Evolutionary conservation across 2,329 filamentous ascomycete species (phyloP), one percentile per base, ranked within the genome.

Genomic region (Chaetomiaceae sp.): DNA sequence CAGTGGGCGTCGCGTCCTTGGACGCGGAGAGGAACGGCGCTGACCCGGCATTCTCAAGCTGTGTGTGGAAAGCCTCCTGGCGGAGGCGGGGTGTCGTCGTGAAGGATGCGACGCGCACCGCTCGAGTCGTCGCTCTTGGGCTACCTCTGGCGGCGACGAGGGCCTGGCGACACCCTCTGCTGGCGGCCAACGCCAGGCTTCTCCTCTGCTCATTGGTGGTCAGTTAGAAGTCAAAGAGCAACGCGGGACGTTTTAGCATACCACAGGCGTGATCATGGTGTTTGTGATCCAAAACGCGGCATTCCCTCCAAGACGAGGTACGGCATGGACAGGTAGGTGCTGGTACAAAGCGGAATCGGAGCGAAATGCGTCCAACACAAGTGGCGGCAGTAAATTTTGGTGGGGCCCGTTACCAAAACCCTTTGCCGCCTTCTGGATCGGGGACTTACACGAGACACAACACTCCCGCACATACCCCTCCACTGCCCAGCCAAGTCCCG

Each of bases 51-150:
- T 76, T 76, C 49, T 84, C 75, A 46, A 79, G 71, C 61, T 85
- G 78, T 2, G 81, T 75, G 48, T 79, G 79, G 59, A 86, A 86
- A 48, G 74, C 76, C 61, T 79, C 70, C 53, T 73, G 72, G 44
- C 62, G 61, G 42, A 61, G 59, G 18, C 50, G 42, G 5, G 50
- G 35, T 14, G 56, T 53, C 24, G 56, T 58, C 35, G 47, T 54
- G 42, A 54, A 58, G 30, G 52, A 29, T 11, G 48, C 52, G 38
- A 45, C 24, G 38, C 48, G 49, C n/a, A 26, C 34, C 38, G 29
- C 34, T 42, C 34, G 34, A 20, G 26, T 45, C 40, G 50, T 22
- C 26, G 40, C 19, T n/a, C 48, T 43, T 30, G 45, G 45, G n/a
- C n/a, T n/a, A 36, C 26, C 42, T 32, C 47, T 50, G 30, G 43